These are phyloP conservation scores for Populus davidiana DNA, from an alignment of 345 rosid genomes.

Conservation along the genomic window DNA sequence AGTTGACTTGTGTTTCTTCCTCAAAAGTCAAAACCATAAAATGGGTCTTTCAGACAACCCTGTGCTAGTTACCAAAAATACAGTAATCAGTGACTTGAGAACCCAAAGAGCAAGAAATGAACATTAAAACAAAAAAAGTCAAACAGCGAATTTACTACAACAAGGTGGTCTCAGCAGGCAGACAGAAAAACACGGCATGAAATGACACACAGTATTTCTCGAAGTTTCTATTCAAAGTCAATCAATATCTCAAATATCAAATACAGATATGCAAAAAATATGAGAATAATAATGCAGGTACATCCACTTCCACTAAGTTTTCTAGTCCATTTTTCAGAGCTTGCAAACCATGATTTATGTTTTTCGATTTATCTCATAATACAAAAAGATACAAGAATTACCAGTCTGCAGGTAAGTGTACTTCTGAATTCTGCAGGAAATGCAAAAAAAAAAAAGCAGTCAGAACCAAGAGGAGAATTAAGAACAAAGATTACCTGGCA, in stretches of 20 bases:
- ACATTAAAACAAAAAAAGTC: background rate
- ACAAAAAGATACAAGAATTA: slow-evolving; percentile 28
- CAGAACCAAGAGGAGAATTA: background rate
- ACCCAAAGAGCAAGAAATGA: slow-evolving; percentile 6
- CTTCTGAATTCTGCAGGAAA: slow-evolving; percentile 66
- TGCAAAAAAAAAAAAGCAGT: slow-evolving; percentile 3
- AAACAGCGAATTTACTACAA: background rate
- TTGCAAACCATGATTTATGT: slow-evolving; percentile 29
- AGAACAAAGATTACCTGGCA: background rate
- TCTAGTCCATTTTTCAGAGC: slow-evolving; percentile 31
- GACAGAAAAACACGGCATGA: background rate
- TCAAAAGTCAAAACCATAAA: slow-evolving; percentile 15
- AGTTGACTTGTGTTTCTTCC: slow-evolving; percentile 23
- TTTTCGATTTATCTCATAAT: background rate
- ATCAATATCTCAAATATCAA: slow-evolving; percentile 2
- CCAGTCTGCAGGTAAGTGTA: slow-evolving; percentile 61
- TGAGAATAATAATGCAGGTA: background rate
- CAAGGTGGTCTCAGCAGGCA: slow-evolving; percentile 8
- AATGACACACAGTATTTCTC: background rate
- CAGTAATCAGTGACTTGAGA: slow-evolving; percentile 15
- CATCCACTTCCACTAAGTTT: slow-evolving; percentile 14
- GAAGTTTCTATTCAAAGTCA: slow-evolving; percentile 2
- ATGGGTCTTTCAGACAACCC: slow-evolving; percentile 13
- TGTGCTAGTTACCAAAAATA: slow-evolving; percentile 26
- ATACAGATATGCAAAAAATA: background rate